A percentile compares a stretch with the other conserved stretches of the same genome.
Evolutionary conservation across 768 basidiomycete genomes (phyloP).

Genomic region (Auriculariales sp.): DNA sequence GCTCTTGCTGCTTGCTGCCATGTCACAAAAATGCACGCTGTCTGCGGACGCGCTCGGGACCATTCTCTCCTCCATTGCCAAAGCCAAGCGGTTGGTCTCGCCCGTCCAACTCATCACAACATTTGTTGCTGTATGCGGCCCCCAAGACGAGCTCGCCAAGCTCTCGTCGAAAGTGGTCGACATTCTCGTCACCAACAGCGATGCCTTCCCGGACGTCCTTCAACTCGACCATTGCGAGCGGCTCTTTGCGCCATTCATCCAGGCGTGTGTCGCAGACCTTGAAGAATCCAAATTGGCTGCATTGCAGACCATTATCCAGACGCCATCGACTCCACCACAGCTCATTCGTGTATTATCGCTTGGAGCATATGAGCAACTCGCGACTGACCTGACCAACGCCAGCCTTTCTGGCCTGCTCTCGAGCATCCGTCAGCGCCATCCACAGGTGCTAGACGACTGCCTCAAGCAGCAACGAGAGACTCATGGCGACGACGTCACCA

Average conservation of each 20-base stretch:
- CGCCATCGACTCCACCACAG: too few species aligned
- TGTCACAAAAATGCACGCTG: slow-evolving; percentile 53
- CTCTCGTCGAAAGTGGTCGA: slow-evolving; percentile 24
- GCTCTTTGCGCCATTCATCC: slow-evolving; percentile 22
- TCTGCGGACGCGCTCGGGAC: slow-evolving; percentile 42
- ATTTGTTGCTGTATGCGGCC: slow-evolving; percentile 44
- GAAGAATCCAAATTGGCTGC: too few species aligned
- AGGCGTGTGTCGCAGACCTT: too few species aligned
- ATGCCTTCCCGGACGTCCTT: slow-evolving; percentile 21
- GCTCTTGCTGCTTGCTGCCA: slow-evolving; percentile 54
- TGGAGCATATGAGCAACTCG: too few species aligned
- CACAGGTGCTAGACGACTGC: slow-evolving; percentile 4
- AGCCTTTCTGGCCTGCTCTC: background rate
- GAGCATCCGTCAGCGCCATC: background rate
- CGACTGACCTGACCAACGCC: too few species aligned
- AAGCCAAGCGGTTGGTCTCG: slow-evolving; percentile 28
- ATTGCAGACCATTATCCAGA: too few species aligned
- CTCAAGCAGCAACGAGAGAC: slow-evolving; percentile 14
- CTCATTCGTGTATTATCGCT: too few species aligned
- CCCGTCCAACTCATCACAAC: slow-evolving; percentile 50
- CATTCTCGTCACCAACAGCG: slow-evolving; percentile 16
- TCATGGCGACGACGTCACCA: too few species aligned
- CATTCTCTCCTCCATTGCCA: slow-evolving; percentile 36
- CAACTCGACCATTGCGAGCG: slow-evolving; percentile 40
- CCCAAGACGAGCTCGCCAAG: slow-evolving; percentile 40